Evolutionary conservation across 73 alveolate species (phyloP).

Genomic region (Paramecium bursaria): DNA sequence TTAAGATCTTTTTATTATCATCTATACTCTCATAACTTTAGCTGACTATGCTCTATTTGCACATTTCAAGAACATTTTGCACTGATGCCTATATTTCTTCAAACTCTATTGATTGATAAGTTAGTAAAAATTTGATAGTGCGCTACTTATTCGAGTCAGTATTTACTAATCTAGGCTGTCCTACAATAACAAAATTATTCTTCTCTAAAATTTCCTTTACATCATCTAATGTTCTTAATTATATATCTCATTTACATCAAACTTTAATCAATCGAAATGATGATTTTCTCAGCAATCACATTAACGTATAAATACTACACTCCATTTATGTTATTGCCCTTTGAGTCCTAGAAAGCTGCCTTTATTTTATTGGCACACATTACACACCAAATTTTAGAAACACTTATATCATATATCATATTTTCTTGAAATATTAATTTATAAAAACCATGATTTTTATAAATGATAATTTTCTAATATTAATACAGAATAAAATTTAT

Average conservation of each 20-base stretch:
- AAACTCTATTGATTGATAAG: too few species aligned
- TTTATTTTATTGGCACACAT: conserved; percentile 50
- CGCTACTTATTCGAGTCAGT: conserved; percentile 32
- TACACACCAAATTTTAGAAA: conserved; percentile 55
- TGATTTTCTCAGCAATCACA: conserved; percentile 51
- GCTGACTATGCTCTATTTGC: too few species aligned
- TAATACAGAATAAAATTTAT: too few species aligned
- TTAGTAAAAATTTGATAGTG: too few species aligned
- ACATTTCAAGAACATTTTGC: too few species aligned
- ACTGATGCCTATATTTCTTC: too few species aligned
- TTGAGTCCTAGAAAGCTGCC: conserved; percentile 1
- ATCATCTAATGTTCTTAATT: background rate
- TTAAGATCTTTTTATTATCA: too few species aligned
- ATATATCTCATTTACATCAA: background rate
- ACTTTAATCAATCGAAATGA: background rate
- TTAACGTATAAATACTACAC: conserved; percentile 20
- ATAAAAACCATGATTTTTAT: too few species aligned
- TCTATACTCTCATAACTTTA: too few species aligned
- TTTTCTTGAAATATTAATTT: too few species aligned
- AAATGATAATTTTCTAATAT: too few species aligned
- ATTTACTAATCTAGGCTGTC: conserved; percentile 38
- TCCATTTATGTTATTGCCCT: conserved; percentile 32
- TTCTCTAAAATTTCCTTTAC: conserved; percentile 6
- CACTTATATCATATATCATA: conserved; percentile 52
- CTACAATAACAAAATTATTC: conserved; percentile 37